A percentile compares a stretch with the other conserved stretches of the same genome.
Conservation (phyloP, 2,329 filamentous ascomycete species). For the Furcasterigmium sp. region DNA sequence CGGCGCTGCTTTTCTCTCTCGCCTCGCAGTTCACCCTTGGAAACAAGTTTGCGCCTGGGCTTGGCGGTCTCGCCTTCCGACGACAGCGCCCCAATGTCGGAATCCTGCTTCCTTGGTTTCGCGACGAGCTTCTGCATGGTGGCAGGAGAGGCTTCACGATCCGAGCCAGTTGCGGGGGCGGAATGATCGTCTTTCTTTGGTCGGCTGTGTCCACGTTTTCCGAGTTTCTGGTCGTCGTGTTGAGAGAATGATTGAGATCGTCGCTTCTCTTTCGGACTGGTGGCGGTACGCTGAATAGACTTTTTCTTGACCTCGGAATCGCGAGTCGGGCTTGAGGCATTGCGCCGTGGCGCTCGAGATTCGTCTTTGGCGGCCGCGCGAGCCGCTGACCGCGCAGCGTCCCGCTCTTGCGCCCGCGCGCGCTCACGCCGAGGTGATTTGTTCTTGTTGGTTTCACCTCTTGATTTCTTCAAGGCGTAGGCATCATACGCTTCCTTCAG, state of each 20-base stretch:
- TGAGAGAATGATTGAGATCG: slow-evolving; percentile 36
- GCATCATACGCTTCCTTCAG: slow-evolving; percentile 72
- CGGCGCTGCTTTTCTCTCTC: slow-evolving; percentile 55
- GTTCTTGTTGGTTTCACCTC: slow-evolving; percentile 41
- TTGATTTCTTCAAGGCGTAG: slow-evolving; percentile 42
- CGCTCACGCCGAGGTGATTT: slow-evolving; percentile 44
- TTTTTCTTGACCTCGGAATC: slow-evolving; percentile 43
- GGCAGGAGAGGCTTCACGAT: slow-evolving; percentile 48
- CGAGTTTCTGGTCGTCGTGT: slow-evolving; percentile 40
- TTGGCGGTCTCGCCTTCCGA: slow-evolving; percentile 55
- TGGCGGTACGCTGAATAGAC: slow-evolving; percentile 24
- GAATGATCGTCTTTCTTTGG: slow-evolving; percentile 50
- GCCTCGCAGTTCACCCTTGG: slow-evolving; percentile 56
- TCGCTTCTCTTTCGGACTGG: slow-evolving; percentile 45
- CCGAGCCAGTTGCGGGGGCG: slow-evolving; percentile 41
- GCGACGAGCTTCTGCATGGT: slow-evolving; percentile 37
- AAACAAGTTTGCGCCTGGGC: slow-evolving; percentile 58
- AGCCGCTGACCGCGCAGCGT: slow-evolving; percentile 32
- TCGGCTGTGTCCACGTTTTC: slow-evolving; percentile 47
- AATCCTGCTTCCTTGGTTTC: slow-evolving; percentile 49
- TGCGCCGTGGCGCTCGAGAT: slow-evolving; percentile 36
- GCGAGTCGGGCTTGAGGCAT: slow-evolving; percentile 41
- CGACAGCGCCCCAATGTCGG: slow-evolving; percentile 45
- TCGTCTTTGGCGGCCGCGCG: slow-evolving; percentile 43
- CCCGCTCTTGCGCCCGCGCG: slow-evolving; percentile 32